Conservation (phyloP, 345 rosid species). For the Erucastrum elatum region DNA sequence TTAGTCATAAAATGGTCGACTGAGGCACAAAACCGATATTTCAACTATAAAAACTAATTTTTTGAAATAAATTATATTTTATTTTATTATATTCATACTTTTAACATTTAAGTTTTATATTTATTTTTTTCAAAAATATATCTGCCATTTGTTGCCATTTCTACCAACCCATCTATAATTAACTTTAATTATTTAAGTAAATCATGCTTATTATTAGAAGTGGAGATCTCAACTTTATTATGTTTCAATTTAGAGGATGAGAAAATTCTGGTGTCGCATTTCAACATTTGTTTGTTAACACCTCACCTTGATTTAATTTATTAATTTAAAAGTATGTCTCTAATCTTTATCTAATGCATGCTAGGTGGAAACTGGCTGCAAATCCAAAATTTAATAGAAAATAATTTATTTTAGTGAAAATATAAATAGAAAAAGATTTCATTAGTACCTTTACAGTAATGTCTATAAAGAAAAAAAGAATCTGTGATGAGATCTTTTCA, state of each 20-base stretch:
- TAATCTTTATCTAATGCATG: background rate
- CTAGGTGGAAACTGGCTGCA: background rate
- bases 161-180: background rate
- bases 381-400: background rate
- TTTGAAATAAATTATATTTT: too few relatives aligned
- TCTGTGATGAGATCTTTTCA: conserved; percentile 21
- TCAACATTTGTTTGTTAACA: too few relatives aligned
- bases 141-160: background rate
- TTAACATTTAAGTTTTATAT: too few relatives aligned
- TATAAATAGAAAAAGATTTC: background rate
- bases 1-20: too few relatives aligned
- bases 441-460: conserved; percentile 3
- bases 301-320: too few relatives aligned
- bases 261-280: too few relatives aligned
- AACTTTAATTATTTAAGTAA: background rate
- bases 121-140: too few relatives aligned
- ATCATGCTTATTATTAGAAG: background rate
- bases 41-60: too few relatives aligned
- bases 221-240: background rate
- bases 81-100: too few relatives aligned
- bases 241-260: background rate
- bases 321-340: background rate
- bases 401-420: background rate
- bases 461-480: background rate
- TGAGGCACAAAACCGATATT: too few relatives aligned